phyloP scores from a whole-genome alignment of 2,329 filamentous ascomycete genomes.

The Aspergillus tanneri region DNA sequence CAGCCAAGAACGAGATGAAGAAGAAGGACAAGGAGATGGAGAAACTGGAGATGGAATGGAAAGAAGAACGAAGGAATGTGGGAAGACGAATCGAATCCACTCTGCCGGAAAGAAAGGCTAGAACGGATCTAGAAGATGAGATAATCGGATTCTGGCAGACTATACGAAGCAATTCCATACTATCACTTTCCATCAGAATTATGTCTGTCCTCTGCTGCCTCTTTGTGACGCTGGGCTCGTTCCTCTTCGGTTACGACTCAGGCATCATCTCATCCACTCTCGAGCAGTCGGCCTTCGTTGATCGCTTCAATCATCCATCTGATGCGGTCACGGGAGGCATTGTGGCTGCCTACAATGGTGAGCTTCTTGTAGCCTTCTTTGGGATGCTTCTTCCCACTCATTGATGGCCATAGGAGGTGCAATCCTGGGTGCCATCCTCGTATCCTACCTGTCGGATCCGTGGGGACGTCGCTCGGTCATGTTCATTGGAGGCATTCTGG shows the following conservation, averaged over 20 bases:
- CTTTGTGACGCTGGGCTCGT: constrained; percentile 49
- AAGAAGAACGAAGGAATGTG: no score
- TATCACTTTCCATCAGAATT: no score
- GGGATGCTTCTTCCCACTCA: constrained; percentile 12
- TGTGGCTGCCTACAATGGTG: constrained; percentile 42
- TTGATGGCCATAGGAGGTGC: constrained; percentile 33
- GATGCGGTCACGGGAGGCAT: constrained; percentile 40
- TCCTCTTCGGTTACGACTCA: constrained; percentile 51
- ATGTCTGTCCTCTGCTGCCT: no score
- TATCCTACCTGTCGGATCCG: constrained; percentile 35
- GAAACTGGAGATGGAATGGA: background rate
- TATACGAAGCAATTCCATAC: no score
- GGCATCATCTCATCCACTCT: constrained; percentile 41
- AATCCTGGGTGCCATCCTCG: constrained; percentile 37
- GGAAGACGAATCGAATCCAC: no score
- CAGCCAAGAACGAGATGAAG: background rate
- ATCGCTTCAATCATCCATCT: constrained; percentile 31
- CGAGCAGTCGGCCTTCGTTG: constrained; percentile 34
- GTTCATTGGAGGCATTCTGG: constrained; percentile 34
- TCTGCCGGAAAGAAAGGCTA: no score
- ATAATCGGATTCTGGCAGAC: no score
- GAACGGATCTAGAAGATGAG: no score
- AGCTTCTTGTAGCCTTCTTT: background rate
- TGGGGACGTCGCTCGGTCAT: constrained; percentile 37
- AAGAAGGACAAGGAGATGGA: background rate